Evolutionary conservation across 2,329 filamentous ascomycete species (phyloP).

Genomic region (Camptophora hylomeconis): DNA sequence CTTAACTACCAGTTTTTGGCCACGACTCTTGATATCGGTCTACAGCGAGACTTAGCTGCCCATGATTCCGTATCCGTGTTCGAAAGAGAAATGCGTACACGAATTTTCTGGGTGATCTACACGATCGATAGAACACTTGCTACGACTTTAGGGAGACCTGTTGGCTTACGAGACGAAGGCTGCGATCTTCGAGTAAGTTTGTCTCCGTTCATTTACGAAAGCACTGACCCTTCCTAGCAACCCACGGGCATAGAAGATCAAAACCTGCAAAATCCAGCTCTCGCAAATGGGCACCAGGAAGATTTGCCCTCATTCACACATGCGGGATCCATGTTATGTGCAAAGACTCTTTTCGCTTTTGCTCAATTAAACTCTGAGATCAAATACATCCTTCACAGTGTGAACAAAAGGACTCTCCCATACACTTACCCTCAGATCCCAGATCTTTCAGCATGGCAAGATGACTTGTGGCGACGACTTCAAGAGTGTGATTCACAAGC

Average conservation of each 20-base stretch:
- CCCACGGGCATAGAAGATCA: too few relatives aligned
- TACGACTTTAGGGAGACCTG: slow-evolving; percentile 44
- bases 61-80: slow-evolving; percentile 35
- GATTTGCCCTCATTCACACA: too few relatives aligned
- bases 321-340: too few relatives aligned
- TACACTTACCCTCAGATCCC: slow-evolving; percentile 37
- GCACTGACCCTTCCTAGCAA: too few relatives aligned
- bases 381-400: slow-evolving; percentile 44
- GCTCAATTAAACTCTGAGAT: slow-evolving; percentile 42
- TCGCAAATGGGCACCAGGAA: too few relatives aligned
- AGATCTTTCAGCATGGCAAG: slow-evolving; percentile 36
- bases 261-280: too few relatives aligned
- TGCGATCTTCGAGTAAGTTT: slow-evolving; percentile 37
- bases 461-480: slow-evolving; percentile 27
- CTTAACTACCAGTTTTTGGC: too few relatives aligned
- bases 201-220: too few relatives aligned
- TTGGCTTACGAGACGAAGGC: slow-evolving; percentile 42
- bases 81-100: slow-evolving; percentile 41
- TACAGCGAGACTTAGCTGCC: too few relatives aligned
- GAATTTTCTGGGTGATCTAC: slow-evolving; percentile 44
- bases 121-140: slow-evolving; percentile 39
- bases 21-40: too few relatives aligned
- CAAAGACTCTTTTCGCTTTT: too few relatives aligned
- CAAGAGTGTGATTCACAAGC: slow-evolving; percentile 29
- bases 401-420: slow-evolving; percentile 32